Conservation (phyloP, 2,329 filamentous ascomycete genomes). For the Aspergillus amoenus region DNA sequence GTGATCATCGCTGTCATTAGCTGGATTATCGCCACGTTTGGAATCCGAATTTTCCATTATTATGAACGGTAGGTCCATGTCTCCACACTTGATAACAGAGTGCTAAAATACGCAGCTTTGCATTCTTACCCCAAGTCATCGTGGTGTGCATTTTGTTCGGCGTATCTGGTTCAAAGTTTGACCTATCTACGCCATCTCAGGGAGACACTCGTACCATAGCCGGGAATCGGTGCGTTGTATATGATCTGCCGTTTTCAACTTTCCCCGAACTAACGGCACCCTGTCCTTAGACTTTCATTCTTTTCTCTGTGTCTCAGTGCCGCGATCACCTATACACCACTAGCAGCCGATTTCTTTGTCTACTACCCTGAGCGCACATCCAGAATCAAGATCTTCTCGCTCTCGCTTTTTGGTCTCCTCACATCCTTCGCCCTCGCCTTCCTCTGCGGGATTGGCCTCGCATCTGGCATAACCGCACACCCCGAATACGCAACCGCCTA, state of each 20-base stretch:
- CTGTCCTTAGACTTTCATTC: conserved; percentile 58
- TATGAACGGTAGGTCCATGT: conserved; percentile 57
- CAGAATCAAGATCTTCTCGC: conserved; percentile 54
- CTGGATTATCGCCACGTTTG: conserved; percentile 66
- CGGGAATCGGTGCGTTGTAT: conserved; percentile 42
- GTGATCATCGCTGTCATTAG: conserved; percentile 63
- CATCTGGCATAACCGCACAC: conserved; percentile 55
- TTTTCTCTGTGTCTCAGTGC: conserved; percentile 68
- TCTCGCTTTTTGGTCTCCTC: conserved; percentile 58
- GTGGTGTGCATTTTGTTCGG: conserved; percentile 63
- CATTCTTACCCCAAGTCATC: conserved; percentile 63
- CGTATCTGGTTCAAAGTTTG: conserved; percentile 60
- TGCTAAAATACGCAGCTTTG: conserved; percentile 47
- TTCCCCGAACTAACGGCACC: not conserved
- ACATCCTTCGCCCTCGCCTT: conserved; percentile 62
- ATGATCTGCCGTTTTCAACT: too few species aligned
- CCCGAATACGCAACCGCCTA: conserved; percentile 59
- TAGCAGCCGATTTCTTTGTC: conserved; percentile 67
- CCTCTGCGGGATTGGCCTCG: conserved; percentile 62
- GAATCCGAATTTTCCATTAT: conserved; percentile 65
- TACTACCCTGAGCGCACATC: conserved; percentile 60
- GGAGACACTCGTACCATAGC: conserved; percentile 54
- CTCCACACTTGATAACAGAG: not conserved
- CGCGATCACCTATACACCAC: conserved; percentile 63
- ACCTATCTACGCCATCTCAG: conserved; percentile 51